phyloP scores from a whole-genome alignment of 202 grass and related monocot species.

The Elaeis oleifera region DNA sequence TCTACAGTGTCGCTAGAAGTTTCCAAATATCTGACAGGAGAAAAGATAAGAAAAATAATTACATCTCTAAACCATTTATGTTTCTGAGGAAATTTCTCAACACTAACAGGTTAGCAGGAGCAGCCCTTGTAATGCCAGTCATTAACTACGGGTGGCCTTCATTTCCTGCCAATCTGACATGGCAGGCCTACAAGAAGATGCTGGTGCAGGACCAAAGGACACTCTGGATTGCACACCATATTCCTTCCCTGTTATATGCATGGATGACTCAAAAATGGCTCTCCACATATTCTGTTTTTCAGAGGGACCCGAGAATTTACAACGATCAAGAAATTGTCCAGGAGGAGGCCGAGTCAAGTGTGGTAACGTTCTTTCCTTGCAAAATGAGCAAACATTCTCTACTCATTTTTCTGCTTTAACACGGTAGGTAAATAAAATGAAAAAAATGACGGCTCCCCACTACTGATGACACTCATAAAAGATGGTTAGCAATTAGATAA shows the following conservation, averaged over 20 bases:
- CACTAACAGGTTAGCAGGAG: slow-evolving; percentile 40
- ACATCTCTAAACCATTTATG: too few species aligned
- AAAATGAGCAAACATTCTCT: too few species aligned
- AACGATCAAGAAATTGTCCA: slow-evolving; percentile 42
- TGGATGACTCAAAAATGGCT: slow-evolving; percentile 72
- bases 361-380: too few species aligned
- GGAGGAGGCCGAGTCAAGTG: slow-evolving; percentile 21
- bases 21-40: too few species aligned
- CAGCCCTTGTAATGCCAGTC: slow-evolving; percentile 41
- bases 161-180: slow-evolving; percentile 43
- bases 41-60: too few species aligned
- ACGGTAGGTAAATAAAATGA: too few species aligned
- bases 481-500: too few species aligned
- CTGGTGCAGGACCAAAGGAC: slow-evolving; percentile 38
- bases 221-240: slow-evolving; percentile 55
- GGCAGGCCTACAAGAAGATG: slow-evolving; percentile 34
- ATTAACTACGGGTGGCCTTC: slow-evolving; percentile 79
- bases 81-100: too few species aligned
- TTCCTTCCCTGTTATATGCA: slow-evolving; percentile 47
- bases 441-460: too few species aligned
- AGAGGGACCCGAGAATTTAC: slow-evolving; percentile 40
- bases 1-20: too few species aligned
- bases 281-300: slow-evolving; percentile 28
- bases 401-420: too few species aligned
- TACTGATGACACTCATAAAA: too few species aligned